These are phyloP conservation scores for Trebouxia sp. DNA, from an alignment of 139 green algal genomes.

Conservation along the genomic window DNA sequence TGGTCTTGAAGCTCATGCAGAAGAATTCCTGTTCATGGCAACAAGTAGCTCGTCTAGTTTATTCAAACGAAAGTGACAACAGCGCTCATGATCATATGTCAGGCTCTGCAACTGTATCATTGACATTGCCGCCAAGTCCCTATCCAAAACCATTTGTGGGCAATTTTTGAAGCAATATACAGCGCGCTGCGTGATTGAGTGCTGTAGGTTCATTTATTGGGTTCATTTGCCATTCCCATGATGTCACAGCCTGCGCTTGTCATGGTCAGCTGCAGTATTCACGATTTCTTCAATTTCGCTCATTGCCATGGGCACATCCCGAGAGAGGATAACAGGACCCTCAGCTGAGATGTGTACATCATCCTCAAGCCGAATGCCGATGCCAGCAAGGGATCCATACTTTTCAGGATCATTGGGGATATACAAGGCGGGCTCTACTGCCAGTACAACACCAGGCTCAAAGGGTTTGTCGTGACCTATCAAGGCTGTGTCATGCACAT, in stretches of 20 bases:
- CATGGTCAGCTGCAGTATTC: neutral
- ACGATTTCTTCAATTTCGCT: slow-evolving; percentile 45
- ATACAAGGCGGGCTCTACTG: slow-evolving; percentile 87
- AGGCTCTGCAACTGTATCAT: no score
- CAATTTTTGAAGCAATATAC: no score
- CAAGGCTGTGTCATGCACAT: slow-evolving; percentile 77
- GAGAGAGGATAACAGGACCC: slow-evolving; percentile 45
- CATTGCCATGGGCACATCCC: slow-evolving; percentile 33
- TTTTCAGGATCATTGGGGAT: slow-evolving; percentile 60
- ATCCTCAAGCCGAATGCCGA: slow-evolving; percentile 81
- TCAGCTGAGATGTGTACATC: slow-evolving; percentile 64
- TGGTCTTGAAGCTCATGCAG: no score
- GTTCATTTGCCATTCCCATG: no score
- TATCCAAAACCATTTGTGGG: no score
- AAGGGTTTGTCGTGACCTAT: slow-evolving; percentile 62
- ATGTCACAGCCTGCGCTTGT: neutral
- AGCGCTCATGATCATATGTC: no score
- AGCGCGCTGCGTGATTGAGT: no score
- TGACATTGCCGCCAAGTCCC: no score
- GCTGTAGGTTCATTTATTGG: no score
- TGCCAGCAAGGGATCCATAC: slow-evolving; percentile 34
- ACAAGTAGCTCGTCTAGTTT: no score
- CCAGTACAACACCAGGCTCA: slow-evolving; percentile 67
- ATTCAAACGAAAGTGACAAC: no score
- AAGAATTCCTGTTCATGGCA: no score